Conservation (phyloP, 2,329 filamentous ascomycete species). For the Penicillium corylophilum region DNA sequence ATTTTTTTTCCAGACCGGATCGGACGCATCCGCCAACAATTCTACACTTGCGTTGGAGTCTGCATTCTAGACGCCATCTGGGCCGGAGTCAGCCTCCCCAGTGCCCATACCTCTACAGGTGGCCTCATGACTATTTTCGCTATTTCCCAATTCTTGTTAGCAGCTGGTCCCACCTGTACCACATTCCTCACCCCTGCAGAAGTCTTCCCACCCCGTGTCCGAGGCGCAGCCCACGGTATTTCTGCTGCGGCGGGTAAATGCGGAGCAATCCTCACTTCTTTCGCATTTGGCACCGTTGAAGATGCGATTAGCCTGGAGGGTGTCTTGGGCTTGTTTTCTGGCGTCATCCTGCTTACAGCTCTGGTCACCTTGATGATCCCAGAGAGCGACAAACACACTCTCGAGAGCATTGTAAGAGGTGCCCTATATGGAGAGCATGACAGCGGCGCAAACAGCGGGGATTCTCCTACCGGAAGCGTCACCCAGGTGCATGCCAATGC, state of each 20-base stretch:
- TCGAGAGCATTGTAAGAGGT: neutral
- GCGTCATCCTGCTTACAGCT: neutral
- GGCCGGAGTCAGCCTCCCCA: constrained; percentile 24
- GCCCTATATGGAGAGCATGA: neutral
- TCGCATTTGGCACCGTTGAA: constrained; percentile 25
- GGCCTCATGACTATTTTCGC: constrained; percentile 29
- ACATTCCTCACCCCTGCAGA: constrained; percentile 64
- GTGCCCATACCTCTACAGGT: constrained; percentile 23
- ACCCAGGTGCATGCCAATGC: neutral
- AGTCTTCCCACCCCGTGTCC: constrained; percentile 61
- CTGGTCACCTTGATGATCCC: neutral
- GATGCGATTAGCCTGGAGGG: constrained; percentile 21
- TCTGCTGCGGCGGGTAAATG: constrained; percentile 61
- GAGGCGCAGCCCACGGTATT: constrained; percentile 61
- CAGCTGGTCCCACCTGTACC: constrained; percentile 54
- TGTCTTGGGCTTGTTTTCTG: constrained; percentile 12
- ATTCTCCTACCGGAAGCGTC: neutral
- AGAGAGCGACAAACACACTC: neutral
- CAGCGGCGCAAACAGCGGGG: neutral
- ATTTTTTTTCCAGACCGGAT: constrained; percentile 24
- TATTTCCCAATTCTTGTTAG: constrained; percentile 29
- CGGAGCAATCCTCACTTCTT: constrained; percentile 48
- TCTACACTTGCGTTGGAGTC: constrained; percentile 19
- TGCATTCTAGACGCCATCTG: constrained; percentile 31
- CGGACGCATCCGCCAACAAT: constrained; percentile 23